phyloP scores from a whole-genome alignment of 441 rosid genomes.

The Erysimum pusillum region DNA sequence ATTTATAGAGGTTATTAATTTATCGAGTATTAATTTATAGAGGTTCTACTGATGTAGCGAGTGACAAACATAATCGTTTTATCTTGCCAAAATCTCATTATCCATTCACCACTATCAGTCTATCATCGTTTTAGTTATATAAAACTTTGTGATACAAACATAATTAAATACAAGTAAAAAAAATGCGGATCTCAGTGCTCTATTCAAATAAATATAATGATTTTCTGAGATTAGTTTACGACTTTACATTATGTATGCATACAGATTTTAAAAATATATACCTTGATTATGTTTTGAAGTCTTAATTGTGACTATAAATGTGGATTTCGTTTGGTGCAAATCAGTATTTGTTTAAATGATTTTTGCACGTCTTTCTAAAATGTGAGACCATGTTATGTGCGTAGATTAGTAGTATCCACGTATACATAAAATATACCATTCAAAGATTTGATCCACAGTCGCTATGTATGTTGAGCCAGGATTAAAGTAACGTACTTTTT shows the following conservation, averaged over 20 bases:
- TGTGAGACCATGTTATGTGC: conserved; percentile 28
- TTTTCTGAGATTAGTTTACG: conserved; percentile 3
- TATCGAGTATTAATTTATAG: no score
- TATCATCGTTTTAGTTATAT: not conserved
- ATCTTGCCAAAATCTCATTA: conserved; percentile 2
- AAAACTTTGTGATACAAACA: not conserved
- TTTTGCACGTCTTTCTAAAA: conserved; percentile 28
- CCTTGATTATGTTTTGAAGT: conserved; percentile 13
- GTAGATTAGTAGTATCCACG: conserved; percentile 33
- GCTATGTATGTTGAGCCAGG: not conserved
- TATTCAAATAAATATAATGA: no score
- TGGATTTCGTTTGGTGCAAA: conserved; percentile 35
- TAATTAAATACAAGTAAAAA: not conserved
- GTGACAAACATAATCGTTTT: not conserved
- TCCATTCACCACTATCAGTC: not conserved
- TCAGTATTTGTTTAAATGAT: conserved; percentile 7
- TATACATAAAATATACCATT: not conserved
- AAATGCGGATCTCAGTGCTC: not conserved
- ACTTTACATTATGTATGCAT: not conserved
- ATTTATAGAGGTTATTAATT: no score
- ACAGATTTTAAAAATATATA: not conserved
- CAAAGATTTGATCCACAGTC: not conserved
- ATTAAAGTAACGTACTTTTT: not conserved
- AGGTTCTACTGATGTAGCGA: not conserved
- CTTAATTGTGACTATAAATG: conserved; percentile 26